These are phyloP conservation scores for Biancaea sappan DNA, from an alignment of 306 rosid genomes.

Conservation along the genomic window DNA sequence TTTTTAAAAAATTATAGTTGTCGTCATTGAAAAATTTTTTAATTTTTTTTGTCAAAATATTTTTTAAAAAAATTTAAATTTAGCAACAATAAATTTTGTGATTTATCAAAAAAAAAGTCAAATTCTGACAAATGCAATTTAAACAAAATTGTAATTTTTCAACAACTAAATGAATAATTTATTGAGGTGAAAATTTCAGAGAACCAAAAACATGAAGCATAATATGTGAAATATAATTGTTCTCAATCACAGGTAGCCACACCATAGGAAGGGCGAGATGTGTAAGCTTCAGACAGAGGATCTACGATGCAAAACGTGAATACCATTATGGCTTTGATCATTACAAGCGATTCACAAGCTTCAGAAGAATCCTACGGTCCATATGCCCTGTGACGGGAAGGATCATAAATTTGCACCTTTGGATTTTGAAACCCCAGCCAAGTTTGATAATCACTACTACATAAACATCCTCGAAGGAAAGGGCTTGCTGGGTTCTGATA, in stretches of 20 bases:
- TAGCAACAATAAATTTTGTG: too few relatives aligned
- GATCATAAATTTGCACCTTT: slow-evolving; percentile 63
- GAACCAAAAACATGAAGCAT: neutral
- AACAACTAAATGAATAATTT: too few relatives aligned
- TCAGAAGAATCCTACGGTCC: slow-evolving; percentile 59
- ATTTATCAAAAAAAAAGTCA: too few relatives aligned
- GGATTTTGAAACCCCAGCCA: slow-evolving; percentile 68
- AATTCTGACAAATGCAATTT: too few relatives aligned
- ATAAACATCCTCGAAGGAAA: slow-evolving; percentile 72
- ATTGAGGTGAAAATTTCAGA: neutral
- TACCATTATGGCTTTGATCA: slow-evolving; percentile 53
- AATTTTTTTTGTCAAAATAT: too few relatives aligned
- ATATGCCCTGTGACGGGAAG: slow-evolving; percentile 74
- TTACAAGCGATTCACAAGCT: slow-evolving; percentile 61
- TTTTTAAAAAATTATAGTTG: too few relatives aligned
- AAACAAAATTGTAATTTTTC: too few relatives aligned
- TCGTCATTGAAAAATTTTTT: too few relatives aligned
- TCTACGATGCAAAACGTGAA: slow-evolving; percentile 49
- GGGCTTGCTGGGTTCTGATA: slow-evolving; percentile 76
- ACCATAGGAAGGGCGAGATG: slow-evolving; percentile 91
- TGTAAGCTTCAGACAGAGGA: slow-evolving; percentile 68
- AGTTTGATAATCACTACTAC: slow-evolving; percentile 81
- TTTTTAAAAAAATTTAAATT: too few relatives aligned
- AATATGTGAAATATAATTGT: neutral
- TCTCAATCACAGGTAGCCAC: slow-evolving; percentile 72